Conservation (phyloP, 2,329 filamentous ascomycete genomes). For the Didymella sp. region DNA sequence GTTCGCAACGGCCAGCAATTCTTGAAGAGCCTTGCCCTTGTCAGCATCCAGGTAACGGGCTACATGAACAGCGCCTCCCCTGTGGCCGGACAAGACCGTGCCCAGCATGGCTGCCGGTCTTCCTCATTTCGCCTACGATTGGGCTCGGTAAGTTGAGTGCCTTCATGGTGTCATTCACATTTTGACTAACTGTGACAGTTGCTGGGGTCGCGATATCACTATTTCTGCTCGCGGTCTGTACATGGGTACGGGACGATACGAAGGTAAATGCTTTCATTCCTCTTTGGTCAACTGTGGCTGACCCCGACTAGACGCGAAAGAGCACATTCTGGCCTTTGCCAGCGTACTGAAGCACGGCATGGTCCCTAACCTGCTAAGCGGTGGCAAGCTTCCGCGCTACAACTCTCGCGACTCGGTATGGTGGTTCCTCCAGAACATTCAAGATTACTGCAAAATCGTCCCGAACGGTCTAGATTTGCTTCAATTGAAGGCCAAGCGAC, state of each 20-base stretch:
- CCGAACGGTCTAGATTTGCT: slow-evolving; percentile 78
- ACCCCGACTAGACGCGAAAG: slow-evolving; percentile 72
- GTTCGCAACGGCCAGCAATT: slow-evolving; percentile 86
- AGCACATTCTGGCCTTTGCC: slow-evolving; percentile 93
- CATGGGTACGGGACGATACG: slow-evolving; percentile 85
- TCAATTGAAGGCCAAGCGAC: slow-evolving; percentile 76
- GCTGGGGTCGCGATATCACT: slow-evolving; percentile 97
- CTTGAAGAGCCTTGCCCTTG: slow-evolving; percentile 84
- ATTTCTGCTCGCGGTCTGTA: slow-evolving; percentile 94
- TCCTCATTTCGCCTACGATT: slow-evolving; percentile 91
- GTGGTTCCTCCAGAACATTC: slow-evolving; percentile 97
- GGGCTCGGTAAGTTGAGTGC: slow-evolving; percentile 68
- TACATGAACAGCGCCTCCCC: slow-evolving; percentile 87
- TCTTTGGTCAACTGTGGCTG: not conserved
- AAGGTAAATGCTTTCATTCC: slow-evolving; percentile 26
- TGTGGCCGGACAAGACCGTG: slow-evolving; percentile 85
- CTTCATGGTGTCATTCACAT: not conserved
- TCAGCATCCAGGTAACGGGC: slow-evolving; percentile 89
- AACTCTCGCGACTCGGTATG: slow-evolving; percentile 96
- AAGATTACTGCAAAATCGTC: slow-evolving; percentile 85
- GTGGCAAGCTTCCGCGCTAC: slow-evolving; percentile 85
- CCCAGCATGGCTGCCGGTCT: slow-evolving; percentile 90
- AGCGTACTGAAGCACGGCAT: slow-evolving; percentile 98
- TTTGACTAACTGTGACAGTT: slow-evolving; percentile 48
- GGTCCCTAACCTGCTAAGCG: slow-evolving; percentile 92